Percentiles rank a stretch among this genome's conserved stretches.
These are phyloP conservation scores for Tilletiaria anomala DNA, from an alignment of 1,284 basidiomycete species.

Conservation along the genomic window DNA sequence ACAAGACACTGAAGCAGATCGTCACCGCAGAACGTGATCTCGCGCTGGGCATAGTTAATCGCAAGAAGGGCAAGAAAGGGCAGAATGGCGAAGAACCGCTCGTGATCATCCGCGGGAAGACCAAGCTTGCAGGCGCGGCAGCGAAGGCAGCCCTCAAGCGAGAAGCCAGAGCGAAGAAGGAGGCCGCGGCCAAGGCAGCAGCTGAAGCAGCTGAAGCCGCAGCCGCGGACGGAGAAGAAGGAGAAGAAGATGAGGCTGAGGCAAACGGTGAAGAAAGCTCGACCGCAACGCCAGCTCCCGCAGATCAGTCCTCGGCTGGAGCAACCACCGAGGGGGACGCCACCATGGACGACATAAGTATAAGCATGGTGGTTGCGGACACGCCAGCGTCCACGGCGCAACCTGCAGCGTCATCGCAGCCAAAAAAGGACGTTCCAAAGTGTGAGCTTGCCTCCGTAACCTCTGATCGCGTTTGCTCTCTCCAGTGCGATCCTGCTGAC, in stretches of 20 bases:
- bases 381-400: too few species aligned
- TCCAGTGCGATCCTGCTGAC: not conserved
- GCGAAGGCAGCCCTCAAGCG: slow-evolving; percentile 10
- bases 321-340: too few species aligned
- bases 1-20: slow-evolving; percentile 32
- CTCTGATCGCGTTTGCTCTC: not conserved
- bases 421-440: not conserved
- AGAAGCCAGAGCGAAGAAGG: slow-evolving; percentile 10
- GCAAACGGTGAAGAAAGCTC: not conserved
- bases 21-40: slow-evolving; percentile 24
- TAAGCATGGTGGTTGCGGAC: too few species aligned
- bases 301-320: too few species aligned
- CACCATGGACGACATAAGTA: too few species aligned
- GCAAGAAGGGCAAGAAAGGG: slow-evolving; percentile 11
- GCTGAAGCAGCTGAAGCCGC: not conserved
- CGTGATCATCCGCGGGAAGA: not conserved
- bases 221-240: not conserved
- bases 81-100: slow-evolving; percentile 2
- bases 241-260: not conserved
- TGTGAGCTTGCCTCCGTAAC: not conserved
- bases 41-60: slow-evolving; percentile 9
- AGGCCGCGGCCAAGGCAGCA: not conserved
- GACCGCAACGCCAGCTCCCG: not conserved
- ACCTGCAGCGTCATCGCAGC: too few species aligned
- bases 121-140: slow-evolving; percentile 11